phyloP scores from a whole-genome alignment of 2,329 filamentous ascomycete genomes.

The Pyricularia grisea region DNA sequence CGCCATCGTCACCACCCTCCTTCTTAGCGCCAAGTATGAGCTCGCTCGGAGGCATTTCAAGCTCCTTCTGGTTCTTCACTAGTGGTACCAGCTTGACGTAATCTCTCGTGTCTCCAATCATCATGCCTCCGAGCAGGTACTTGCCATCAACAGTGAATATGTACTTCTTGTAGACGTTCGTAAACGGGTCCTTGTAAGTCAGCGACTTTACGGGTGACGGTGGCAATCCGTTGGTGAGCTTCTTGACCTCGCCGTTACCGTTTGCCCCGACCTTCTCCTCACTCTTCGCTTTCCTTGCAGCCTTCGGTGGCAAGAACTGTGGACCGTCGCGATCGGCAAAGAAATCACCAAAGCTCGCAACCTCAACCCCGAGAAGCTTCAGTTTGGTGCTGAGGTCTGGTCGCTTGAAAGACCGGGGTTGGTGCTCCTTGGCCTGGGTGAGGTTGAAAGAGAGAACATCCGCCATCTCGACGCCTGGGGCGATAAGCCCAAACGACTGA shows the following conservation, averaged over 20 bases:
- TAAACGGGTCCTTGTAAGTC: slow-evolving; percentile 83
- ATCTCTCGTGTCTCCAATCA: slow-evolving; percentile 88
- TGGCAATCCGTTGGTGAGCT: slow-evolving; percentile 42
- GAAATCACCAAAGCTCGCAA: slow-evolving; percentile 89
- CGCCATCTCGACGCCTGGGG: slow-evolving; percentile 85
- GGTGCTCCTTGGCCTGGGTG: slow-evolving; percentile 67
- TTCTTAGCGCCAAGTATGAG: slow-evolving; percentile 74
- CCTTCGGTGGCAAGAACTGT: slow-evolving; percentile 53
- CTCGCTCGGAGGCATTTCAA: slow-evolving; percentile 71
- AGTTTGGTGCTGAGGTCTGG: slow-evolving; percentile 88
- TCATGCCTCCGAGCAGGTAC: slow-evolving; percentile 89
- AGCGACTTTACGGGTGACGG: slow-evolving; percentile 66
- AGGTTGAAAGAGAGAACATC: slow-evolving; percentile 87
- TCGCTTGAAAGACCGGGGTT: slow-evolving; percentile 61
- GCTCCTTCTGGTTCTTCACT: slow-evolving; percentile 71
- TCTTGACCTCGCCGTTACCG: slow-evolving; percentile 29
- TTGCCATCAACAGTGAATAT: slow-evolving; percentile 85
- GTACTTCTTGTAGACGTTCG: slow-evolving; percentile 88
- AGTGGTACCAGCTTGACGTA: slow-evolving; percentile 84
- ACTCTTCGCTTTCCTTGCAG: slow-evolving; percentile 24
- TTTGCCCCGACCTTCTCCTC: slow-evolving; percentile 19
- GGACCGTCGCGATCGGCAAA: slow-evolving; percentile 84
- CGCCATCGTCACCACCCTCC: slow-evolving; percentile 63
- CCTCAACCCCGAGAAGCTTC: slow-evolving; percentile 82
- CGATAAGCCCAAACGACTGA: slow-evolving; percentile 82